phyloP scores from a whole-genome alignment of 768 basidiomycete species.

The Cystofilobasidium macerans region DNA sequence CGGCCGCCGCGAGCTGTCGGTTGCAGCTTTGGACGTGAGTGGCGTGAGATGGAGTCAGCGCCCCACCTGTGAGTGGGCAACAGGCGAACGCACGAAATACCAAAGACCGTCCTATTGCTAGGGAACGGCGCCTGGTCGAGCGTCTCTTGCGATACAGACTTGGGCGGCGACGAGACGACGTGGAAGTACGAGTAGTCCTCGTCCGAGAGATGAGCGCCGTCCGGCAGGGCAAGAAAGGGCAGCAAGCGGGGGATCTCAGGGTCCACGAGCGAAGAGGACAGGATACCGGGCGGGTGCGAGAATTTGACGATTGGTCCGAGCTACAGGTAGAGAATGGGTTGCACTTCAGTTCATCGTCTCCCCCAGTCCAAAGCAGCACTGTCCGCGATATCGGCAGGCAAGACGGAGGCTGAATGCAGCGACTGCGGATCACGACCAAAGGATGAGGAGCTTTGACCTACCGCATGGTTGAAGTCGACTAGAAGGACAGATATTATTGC shows the following conservation, averaged over 20 bases:
- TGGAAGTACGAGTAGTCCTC: constrained; percentile 93
- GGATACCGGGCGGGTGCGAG: constrained; percentile 36
- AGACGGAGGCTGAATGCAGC: not conserved
- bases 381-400: no score
- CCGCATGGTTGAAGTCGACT: constrained; percentile 23
- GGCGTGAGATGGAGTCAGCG: not conserved
- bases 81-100: constrained; percentile 64
- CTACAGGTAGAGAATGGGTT: constrained; percentile 39
- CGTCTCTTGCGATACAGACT: not conserved
- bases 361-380: no score
- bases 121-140: constrained; percentile 42
- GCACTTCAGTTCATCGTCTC: not conserved
- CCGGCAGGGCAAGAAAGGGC: constrained; percentile 91
- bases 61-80: no score
- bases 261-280: constrained; percentile 54
- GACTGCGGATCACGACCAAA: not conserved
- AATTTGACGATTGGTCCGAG: constrained; percentile 83
- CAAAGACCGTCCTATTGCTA: constrained; percentile 72
- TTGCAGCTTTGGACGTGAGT: constrained; percentile 60
- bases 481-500: constrained; percentile 17
- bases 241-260: constrained; percentile 74
- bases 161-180: constrained; percentile 1
- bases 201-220: constrained; percentile 85
- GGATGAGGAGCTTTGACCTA: not conserved
- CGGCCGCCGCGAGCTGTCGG: constrained; percentile 74